Percentiles rank a stretch among this genome's conserved stretches.
Evolutionary conservation across 148 eudicot genomes (phyloP).

Genomic region (Heliamphora exappendiculata): DNA sequence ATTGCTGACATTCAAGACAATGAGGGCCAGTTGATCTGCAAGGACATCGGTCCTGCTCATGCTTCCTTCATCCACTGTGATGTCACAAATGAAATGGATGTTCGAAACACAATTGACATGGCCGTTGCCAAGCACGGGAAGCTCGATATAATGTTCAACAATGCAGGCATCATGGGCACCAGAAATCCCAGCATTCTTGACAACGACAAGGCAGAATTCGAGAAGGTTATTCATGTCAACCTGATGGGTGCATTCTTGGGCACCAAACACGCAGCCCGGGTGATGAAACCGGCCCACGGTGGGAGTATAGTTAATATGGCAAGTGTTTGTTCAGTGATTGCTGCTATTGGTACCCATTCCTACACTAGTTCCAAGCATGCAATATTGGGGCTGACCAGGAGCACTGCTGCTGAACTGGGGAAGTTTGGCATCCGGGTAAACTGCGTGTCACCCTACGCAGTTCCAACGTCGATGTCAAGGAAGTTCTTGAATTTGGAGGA

Average conservation of each 20-base stretch:
- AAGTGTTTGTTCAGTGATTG: constrained; percentile 26
- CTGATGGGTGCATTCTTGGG: constrained; percentile 11
- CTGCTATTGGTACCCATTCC: constrained; percentile 26
- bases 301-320: constrained; percentile 29
- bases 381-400: constrained; percentile 29
- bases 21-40: neutral
- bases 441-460: constrained; percentile 36
- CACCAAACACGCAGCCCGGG: constrained; percentile 35
- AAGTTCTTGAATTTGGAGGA: neutral
- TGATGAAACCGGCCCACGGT: constrained; percentile 18
- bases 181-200: too few relatives aligned
- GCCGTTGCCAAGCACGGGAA: constrained; percentile 18
- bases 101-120: constrained; percentile 11
- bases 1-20: neutral
- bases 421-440: constrained; percentile 32
- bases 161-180: constrained; percentile 24
- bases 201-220: too few relatives aligned
- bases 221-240: too few relatives aligned
- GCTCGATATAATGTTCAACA: constrained; percentile 30
- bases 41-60: neutral
- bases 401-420: constrained; percentile 32
- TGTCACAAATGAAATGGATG: constrained; percentile 13
- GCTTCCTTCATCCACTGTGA: constrained; percentile 3
- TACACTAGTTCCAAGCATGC: constrained; percentile 39
- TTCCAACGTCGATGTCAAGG: constrained; percentile 19